A percentile compares a stretch with the other conserved stretches of the same genome.
Evolutionary conservation across 805 yeast species (phyloP).

Genomic region (Brettanomyces anomalus): DNA sequence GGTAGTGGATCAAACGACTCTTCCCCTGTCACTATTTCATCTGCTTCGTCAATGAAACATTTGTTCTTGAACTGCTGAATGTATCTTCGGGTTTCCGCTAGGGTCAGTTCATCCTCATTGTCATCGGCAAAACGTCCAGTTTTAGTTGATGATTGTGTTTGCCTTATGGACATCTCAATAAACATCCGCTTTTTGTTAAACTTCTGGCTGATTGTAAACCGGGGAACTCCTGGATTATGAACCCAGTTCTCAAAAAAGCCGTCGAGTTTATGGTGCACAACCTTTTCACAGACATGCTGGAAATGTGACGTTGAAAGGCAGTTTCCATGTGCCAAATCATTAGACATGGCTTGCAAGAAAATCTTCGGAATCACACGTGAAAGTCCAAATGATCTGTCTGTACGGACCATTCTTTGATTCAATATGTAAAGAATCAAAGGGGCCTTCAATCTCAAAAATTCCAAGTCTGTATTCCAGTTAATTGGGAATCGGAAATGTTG

Average conservation of each 20-base stretch:
- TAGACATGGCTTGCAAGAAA: constrained; percentile 91
- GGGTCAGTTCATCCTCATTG: constrained; percentile 3
- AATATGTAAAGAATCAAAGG: constrained; percentile 79
- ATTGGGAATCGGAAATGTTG: constrained; percentile 64
- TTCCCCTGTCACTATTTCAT: constrained; percentile 30
- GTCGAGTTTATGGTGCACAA: constrained; percentile 77
- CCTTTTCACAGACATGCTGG: constrained; percentile 90
- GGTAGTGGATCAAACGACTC: constrained; percentile 34
- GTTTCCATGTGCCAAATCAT: constrained; percentile 72
- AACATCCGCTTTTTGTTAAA: constrained; percentile 92
- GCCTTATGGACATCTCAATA: constrained; percentile 90
- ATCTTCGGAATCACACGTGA: constrained; percentile 87
- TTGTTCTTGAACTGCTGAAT: constrained; percentile 12
- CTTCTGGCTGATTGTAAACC: constrained; percentile 79
- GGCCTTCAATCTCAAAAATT: constrained; percentile 68
- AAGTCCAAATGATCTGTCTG: constrained; percentile 89
- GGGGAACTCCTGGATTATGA: constrained; percentile 79
- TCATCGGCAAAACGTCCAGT: constrained; percentile 13
- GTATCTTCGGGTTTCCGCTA: constrained; percentile 6
- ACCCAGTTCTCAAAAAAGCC: constrained; percentile 91
- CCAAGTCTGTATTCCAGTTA: constrained; percentile 43
- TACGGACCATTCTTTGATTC: constrained; percentile 90
- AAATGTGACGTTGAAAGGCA: constrained; percentile 75
- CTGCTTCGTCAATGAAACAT: constrained; percentile 39
- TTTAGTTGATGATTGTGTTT: constrained; percentile 59